phyloP scores from a whole-genome alignment of 768 basidiomycete species.

The Trametes maxima region DNA sequence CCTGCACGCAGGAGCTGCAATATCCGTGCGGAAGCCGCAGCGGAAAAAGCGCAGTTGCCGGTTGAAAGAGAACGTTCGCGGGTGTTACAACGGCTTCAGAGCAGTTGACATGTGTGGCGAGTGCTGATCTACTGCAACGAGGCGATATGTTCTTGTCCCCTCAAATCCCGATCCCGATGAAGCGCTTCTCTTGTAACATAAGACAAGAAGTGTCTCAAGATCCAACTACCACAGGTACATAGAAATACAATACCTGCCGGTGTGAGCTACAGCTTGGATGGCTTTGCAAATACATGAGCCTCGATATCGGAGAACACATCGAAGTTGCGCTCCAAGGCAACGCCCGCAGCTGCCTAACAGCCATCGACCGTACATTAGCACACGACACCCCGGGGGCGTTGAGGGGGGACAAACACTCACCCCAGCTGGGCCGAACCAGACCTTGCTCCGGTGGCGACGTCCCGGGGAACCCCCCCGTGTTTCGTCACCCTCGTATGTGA shows the following conservation, averaged over 20 bases:
- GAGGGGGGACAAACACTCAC: constrained; percentile 41
- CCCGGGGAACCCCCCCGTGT: constrained; percentile 61
- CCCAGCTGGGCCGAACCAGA: constrained; percentile 50
- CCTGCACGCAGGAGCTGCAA: too few relatives aligned
- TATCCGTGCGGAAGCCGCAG: too few relatives aligned
- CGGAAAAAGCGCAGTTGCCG: too few relatives aligned
- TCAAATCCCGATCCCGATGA: too few relatives aligned
- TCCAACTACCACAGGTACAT: background rate
- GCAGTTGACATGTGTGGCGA: too few relatives aligned
- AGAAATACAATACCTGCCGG: background rate
- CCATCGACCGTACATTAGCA: background rate
- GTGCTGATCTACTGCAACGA: too few relatives aligned
- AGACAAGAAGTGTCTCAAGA: background rate
- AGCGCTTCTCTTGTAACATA: background rate
- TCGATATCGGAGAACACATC: constrained; percentile 58
- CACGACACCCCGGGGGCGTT: too few relatives aligned
- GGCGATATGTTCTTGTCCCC: too few relatives aligned
- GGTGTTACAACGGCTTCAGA: too few relatives aligned
- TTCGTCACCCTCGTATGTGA: constrained; percentile 76
- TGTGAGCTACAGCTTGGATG: constrained; percentile 25
- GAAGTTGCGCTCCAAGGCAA: constrained; percentile 62
- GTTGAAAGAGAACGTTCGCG: too few relatives aligned
- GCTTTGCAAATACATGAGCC: constrained; percentile 30
- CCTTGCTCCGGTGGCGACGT: constrained; percentile 57
- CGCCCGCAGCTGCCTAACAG: constrained; percentile 50